Conservation (phyloP, 1,284 basidiomycete genomes). For the Cryptococcus maquisensis region DNA sequence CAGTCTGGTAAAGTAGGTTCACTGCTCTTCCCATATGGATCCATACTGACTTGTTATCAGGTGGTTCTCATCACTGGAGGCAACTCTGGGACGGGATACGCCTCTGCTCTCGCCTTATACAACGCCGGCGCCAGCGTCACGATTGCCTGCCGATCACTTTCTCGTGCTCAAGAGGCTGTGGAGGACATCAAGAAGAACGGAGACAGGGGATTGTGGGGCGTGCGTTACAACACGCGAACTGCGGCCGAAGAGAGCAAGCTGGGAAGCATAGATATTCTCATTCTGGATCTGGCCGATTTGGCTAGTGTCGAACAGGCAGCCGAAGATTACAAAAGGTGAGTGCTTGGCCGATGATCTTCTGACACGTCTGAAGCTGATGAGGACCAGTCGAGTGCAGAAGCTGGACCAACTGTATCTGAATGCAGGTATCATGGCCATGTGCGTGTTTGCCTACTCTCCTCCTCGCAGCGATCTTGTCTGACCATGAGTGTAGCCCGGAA, state of each 20-base stretch:
- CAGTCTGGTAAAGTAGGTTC: conserved; percentile 51
- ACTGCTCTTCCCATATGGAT: background rate
- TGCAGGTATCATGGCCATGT: conserved; percentile 58
- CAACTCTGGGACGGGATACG: conserved; percentile 38
- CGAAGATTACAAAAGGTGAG: conserved; percentile 55
- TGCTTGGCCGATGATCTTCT: conserved; percentile 3
- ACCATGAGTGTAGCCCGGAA: conserved; percentile 12
- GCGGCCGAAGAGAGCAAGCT: conserved; percentile 21
- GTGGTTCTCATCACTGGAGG: conserved; percentile 45
- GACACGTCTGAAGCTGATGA: background rate
- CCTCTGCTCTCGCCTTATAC: conserved; percentile 50
- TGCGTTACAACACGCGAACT: background rate
- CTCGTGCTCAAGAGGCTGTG: background rate
- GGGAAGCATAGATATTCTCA: conserved; percentile 53
- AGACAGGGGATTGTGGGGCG: background rate
- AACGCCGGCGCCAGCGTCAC: conserved; percentile 54
- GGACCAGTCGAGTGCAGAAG: conserved; percentile 23
- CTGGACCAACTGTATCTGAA: conserved; percentile 52
- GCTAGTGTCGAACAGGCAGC: conserved; percentile 55
- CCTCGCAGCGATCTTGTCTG: background rate
- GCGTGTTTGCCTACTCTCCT: conserved; percentile 2
- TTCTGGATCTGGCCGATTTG: conserved; percentile 60
- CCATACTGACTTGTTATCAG: conserved; percentile 8
- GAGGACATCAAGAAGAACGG: background rate
- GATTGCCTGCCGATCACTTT: background rate